Base-by-base conservation (phyloP, 2,329 filamentous ascomycete genomes). In the Colletotrichum liaoningense region DNA sequence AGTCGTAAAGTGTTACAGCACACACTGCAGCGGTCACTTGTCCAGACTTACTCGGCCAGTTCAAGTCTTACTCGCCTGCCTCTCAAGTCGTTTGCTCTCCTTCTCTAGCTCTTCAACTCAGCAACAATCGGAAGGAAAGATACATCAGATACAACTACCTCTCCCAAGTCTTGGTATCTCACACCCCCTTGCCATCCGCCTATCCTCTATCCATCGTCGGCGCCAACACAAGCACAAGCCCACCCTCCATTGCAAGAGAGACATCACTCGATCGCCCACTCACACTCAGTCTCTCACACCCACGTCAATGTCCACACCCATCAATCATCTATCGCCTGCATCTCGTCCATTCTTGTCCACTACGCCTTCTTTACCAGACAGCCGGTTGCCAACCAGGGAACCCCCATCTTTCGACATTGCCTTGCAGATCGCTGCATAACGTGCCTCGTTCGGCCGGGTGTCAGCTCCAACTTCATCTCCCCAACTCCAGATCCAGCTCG, bases 371-470 rank as follows among this genome's bases (percentile, higher is more conserved):
- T 73, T 70, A 58, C 71, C 71, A 70, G 56, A 70, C 59, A 66
- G 33, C 56, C 33, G 71, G 71, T 66, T 60, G 62, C 62, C 67
- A 62, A 38, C 46, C 67, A 71, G 60, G 67, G 66, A 70, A 57
- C 38, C 71, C 66, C 67, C 67, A 69, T 60, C 59, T 69, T 55
- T 33, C 69, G n/a, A 65, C 55, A 57, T 26, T 66, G 46, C 56
- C 62, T 57, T 73, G 70, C 67, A 73, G 67, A 73, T 73, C 70
- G 67, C 67, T 73, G 67, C 70, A 73, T 66, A 73, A 66, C 60
- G 70, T 73, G 54, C 60, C 70, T 73, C 66, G 59, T 64, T 69
- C 60, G 70, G 55, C 67, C 67, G 67, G 55, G 42, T 63, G 55
- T 54, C 59, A 68, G 63, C 66, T 63, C 49, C 65, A 60, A 52